These are phyloP conservation scores for Licmophora abbreviata DNA, from an alignment of 108 stramenopile genomes.

Conservation along the genomic window DNA sequence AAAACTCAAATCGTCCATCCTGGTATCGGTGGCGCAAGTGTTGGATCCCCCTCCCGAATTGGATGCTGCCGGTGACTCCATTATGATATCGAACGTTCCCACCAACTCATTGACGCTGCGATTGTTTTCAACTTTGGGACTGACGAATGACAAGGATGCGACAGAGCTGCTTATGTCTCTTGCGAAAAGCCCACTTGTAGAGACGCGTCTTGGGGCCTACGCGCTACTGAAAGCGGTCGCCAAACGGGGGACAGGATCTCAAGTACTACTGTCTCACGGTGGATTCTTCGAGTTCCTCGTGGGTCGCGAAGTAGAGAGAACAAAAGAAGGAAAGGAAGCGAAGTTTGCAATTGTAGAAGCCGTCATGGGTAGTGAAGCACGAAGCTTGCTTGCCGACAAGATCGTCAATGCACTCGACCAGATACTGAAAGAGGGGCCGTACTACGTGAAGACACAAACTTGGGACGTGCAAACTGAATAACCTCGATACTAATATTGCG, in stretches of 20 bases:
- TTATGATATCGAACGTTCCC: conserved; percentile 1
- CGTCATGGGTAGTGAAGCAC: conserved; percentile 8
- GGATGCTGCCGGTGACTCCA: conserved; percentile 2
- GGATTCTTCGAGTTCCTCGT: conserved; percentile 16
- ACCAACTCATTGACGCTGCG: conserved; percentile 2
- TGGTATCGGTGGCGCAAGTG: conserved; percentile 17
- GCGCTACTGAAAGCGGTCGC: conserved; percentile 14
- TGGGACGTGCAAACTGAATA: conserved; percentile 14
- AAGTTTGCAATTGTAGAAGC: conserved; percentile 15
- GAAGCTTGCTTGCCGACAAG: conserved; percentile 14
- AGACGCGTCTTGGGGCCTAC: conserved; percentile 16
- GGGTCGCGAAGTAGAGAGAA: conserved; percentile 6
- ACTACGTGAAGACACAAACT: conserved; percentile 2
- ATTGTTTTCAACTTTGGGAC: conserved; percentile 8
- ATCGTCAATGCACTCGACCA: conserved; percentile 13
- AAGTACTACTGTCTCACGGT: conserved; percentile 14
- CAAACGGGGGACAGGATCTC: conserved; percentile 11
- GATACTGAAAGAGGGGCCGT: conserved; percentile 11
- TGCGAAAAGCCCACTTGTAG: conserved; percentile 9
- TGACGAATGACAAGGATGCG: conserved; percentile 7
- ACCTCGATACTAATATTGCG: not conserved
- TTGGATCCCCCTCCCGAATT: conserved; percentile 13
- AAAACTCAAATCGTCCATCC: conserved; percentile 15
- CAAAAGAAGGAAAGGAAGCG: conserved; percentile 23
- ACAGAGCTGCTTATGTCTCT: conserved; percentile 11